A percentile compares a stretch with the other conserved stretches of the same genome.
phyloP scores from a whole-genome alignment of 345 rosid species.

The Dipteronia dyeriana region DNA sequence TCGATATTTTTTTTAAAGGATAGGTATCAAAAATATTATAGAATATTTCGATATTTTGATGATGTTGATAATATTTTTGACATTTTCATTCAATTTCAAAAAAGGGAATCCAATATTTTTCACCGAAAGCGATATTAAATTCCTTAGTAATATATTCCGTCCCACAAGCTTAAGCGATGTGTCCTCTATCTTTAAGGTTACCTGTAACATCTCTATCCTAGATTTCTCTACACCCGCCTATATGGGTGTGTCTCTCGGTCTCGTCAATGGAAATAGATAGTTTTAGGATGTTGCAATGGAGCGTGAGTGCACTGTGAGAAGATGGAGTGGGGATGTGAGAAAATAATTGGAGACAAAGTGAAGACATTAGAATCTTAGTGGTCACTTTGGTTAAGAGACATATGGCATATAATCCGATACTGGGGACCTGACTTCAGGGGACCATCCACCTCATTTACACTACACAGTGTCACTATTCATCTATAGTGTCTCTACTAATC shows the following conservation, averaged over 20 bases:
- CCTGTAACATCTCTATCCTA: background rate
- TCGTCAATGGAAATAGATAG: background rate
- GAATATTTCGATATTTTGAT: too few species aligned
- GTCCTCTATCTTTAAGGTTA: slow-evolving; percentile 7
- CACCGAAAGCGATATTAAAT: too few species aligned
- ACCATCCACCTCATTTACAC: slow-evolving; percentile 30
- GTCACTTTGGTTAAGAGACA: slow-evolving; percentile 24
- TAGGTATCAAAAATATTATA: too few species aligned
- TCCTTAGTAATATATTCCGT: background rate
- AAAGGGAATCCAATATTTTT: too few species aligned
- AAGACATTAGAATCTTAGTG: slow-evolving; percentile 32
- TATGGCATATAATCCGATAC: slow-evolving; percentile 41
- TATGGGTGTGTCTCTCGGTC: background rate
- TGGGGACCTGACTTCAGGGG: slow-evolving; percentile 25
- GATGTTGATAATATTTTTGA: too few species aligned
- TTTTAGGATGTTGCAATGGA: too few species aligned
- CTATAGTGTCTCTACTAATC: background rate
- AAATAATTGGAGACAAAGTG: slow-evolving; percentile 30
- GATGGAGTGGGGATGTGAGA: too few species aligned
- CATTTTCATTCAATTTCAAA: too few species aligned
- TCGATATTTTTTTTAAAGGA: too few species aligned
- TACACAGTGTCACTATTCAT: background rate
- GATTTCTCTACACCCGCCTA: background rate
- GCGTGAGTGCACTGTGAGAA: too few species aligned
- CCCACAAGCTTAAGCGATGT: slow-evolving; percentile 29